phyloP scores from a whole-genome alignment of 257 asterid species.

The Thymus mandschuricus region DNA sequence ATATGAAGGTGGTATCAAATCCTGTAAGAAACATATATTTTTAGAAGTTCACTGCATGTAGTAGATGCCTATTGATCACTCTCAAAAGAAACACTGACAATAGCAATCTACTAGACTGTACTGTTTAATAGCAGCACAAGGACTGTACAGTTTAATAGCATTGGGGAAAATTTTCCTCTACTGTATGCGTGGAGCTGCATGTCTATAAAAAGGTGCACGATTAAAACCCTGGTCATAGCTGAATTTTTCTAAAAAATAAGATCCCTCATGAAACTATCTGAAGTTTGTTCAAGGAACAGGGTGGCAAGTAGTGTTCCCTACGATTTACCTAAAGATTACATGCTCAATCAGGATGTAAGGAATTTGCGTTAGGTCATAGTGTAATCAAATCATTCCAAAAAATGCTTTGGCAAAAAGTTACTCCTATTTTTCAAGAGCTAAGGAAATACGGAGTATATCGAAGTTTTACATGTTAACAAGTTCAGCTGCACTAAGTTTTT shows the following conservation, averaged over 20 bases:
- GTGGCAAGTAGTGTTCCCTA: background rate
- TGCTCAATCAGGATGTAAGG: background rate
- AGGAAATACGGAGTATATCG: background rate
- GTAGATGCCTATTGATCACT: conserved; percentile 7
- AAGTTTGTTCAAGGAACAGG: too few species aligned
- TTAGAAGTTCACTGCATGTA: conserved; percentile 19
- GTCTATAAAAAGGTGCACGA: background rate
- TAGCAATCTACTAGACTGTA: background rate
- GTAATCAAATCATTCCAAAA: background rate
- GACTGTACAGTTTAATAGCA: background rate
- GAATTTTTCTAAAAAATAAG: too few species aligned
- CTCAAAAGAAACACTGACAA: conserved; percentile 21
- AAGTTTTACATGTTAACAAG: too few species aligned
- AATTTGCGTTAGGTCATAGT: background rate
- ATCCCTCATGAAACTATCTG: too few species aligned
- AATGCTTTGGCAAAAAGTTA: background rate
- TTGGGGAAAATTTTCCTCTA: background rate
- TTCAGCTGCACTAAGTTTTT: too few species aligned
- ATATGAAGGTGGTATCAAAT: conserved; percentile 90
- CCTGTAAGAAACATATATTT: conserved; percentile 48
- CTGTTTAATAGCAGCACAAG: conserved; percentile 21
- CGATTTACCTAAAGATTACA: conserved; percentile 35
- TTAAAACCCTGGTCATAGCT: background rate
- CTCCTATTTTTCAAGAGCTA: background rate
- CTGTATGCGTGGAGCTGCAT: too few species aligned